A percentile compares a stretch with the other conserved stretches of the same genome.
Evolutionary conservation across 176 grass and related monocot species (phyloP).

Genomic region (Eleusine indica): DNA sequence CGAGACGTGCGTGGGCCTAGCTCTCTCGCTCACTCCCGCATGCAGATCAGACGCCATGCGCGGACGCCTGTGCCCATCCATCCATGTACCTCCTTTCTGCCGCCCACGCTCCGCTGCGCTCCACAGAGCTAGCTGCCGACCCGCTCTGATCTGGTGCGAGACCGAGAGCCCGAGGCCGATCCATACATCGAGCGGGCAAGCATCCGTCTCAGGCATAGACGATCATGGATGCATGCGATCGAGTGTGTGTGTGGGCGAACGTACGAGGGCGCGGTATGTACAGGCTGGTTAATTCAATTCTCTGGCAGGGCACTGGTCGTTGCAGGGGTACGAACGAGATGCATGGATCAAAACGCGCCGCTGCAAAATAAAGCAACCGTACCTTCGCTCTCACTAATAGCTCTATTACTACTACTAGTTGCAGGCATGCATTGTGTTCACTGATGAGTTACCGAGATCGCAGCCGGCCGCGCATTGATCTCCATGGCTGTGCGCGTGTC

Average conservation of each 20-base stretch:
- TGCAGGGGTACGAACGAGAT: slow-evolving; percentile 1
- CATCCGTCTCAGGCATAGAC: neutral
- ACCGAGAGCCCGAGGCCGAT: neutral
- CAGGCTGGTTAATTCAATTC: slow-evolving; percentile 18
- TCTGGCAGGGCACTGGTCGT: neutral
- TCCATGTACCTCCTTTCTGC: neutral
- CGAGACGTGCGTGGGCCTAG: slow-evolving; percentile 16
- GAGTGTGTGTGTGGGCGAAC: neutral
- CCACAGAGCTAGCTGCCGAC: neutral
- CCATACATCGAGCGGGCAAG: neutral
- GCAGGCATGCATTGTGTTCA: neutral
- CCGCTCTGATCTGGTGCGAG: neutral
- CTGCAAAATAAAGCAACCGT: neutral
- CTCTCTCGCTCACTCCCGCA: neutral
- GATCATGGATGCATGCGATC: neutral
- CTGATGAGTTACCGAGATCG: neutral
- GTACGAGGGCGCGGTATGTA: neutral
- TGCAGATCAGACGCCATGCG: slow-evolving; percentile 34
- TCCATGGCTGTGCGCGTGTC: neutral
- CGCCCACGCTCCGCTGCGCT: neutral
- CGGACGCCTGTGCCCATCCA: neutral
- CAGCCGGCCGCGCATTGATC: neutral
- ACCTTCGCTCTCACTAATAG: neutral
- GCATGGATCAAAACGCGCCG: neutral
- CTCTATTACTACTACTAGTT: neutral